Evolutionary conservation across 805 yeast species (phyloP).

Genomic region (Candida anglica): DNA sequence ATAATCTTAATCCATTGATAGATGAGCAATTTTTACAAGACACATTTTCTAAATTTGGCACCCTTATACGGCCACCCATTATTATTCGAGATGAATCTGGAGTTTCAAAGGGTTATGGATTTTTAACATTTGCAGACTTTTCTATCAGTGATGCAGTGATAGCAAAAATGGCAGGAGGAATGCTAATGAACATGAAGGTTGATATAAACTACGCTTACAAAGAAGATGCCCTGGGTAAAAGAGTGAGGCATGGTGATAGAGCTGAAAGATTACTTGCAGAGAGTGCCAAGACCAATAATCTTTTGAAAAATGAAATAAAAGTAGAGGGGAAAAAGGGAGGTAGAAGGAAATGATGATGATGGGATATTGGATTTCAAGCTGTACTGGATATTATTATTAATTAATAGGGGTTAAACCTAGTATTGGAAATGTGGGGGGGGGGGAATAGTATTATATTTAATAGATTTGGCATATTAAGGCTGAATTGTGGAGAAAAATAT

Average conservation of each 20-base stretch:
- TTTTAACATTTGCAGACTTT: conserved; percentile 60
- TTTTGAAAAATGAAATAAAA: conserved; percentile 1
- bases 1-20: conserved; percentile 62
- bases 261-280: conserved; percentile 70
- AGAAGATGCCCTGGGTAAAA: conserved; percentile 45
- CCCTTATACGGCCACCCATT: conserved; percentile 45
- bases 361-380: too few relatives aligned
- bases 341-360: too few relatives aligned
- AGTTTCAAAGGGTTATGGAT: conserved; percentile 59
- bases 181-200: conserved; percentile 63
- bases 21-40: conserved; percentile 54
- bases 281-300: conserved; percentile 49
- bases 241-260: conserved; percentile 66
- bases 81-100: conserved; percentile 49
- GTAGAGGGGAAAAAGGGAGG: too few relatives aligned
- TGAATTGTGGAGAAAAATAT: too few relatives aligned
- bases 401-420: too few relatives aligned
- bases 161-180: conserved; percentile 60
- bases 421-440: too few relatives aligned
- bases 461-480: too few relatives aligned
- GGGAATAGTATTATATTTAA: too few relatives aligned
- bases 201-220: conserved; percentile 69
- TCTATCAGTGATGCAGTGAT: conserved; percentile 71
- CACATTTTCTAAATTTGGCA: conserved; percentile 70
- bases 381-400: too few relatives aligned